Base-by-base conservation (phyloP, 2,329 filamentous ascomycete genomes). In the Lecanicillium sp. region DNA sequence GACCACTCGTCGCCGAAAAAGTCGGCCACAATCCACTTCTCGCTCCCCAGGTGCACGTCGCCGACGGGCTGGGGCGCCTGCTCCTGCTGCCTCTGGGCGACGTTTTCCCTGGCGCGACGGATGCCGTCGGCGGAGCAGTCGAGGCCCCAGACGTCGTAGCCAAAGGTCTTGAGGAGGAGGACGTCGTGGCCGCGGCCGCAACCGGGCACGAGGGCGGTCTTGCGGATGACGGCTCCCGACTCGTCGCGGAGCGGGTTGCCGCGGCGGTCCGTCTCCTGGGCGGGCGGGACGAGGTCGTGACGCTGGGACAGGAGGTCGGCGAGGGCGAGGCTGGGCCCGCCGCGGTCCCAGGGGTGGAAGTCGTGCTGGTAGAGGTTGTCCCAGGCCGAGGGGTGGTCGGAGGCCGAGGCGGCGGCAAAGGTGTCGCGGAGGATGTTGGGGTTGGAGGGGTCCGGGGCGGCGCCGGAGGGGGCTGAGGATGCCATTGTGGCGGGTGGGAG, bases 101-200 rank as follows among this genome's bases (percentile, higher is more conserved):
- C 58, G 29, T 68, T 69, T 46, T 64, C 59, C 39, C 60, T 53
- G 2, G 75, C 76, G 25, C 63, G 62, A 10, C 66, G 57, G 8
- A 68, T 48, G 3, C 68, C 71, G 12, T 50, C 53, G 8, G 65
- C 52, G 32, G 79, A 80, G 40, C 74, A 72, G 54, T 94, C 87
- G 2, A 94, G 61, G 0, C 86, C 88, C 51, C 77, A 80, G 2
- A 79, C 78, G 59, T 94, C 82, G 56, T 85, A 92, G 1, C 87
- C 87, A 52, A 81, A 77, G 9, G 77, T 76, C 36, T 79, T 75
- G 32, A 94, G 71, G 28, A 94, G 67, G 9, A 87, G 68, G 2
- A 87, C 84, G 61, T 94, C 88, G 53, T 92, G 83, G 5, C 87
- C 88, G 33, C 76, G 74, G 0, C 87, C 88, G 59, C 87, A 94